Evolutionary conservation across 257 asterid genomes (phyloP).

Genomic region (Solanum pennellii): DNA sequence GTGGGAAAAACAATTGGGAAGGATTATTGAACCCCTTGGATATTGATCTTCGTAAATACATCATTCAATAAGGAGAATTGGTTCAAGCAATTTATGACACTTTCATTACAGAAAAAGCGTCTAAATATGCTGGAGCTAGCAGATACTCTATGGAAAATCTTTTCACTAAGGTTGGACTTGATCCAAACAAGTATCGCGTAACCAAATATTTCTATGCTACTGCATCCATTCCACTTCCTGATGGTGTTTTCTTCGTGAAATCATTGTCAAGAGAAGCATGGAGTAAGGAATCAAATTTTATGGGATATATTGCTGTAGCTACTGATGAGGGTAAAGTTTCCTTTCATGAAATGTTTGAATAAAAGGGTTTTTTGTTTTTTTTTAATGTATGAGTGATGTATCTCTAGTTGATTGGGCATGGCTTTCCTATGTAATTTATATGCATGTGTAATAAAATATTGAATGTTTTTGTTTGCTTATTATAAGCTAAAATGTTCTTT

Average conservation of each 20-base stretch:
- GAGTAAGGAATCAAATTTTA: too few species aligned
- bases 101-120: conserved; percentile 42
- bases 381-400: neutral
- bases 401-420: neutral
- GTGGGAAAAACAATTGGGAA: conserved; percentile 50
- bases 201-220: too few species aligned
- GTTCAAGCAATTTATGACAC: conserved; percentile 68
- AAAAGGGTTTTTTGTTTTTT: neutral
- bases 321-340: neutral
- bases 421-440: too few species aligned
- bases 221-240: too few species aligned
- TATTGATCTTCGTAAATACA: conserved; percentile 23
- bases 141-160: too few species aligned
- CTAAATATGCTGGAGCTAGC: conserved; percentile 26
- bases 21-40: conserved; percentile 43
- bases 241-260: too few species aligned
- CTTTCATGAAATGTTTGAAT: neutral
- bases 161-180: too few species aligned
- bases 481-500: too few species aligned
- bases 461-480: too few species aligned
- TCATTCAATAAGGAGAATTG: conserved; percentile 59
- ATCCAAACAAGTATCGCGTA: too few species aligned
- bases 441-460: neutral
- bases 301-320: too few species aligned
- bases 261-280: too few species aligned